Evolutionary conservation across 495 filamentous ascomycete genomes (phyloP).

Genomic region (Letharia columbiana): DNA sequence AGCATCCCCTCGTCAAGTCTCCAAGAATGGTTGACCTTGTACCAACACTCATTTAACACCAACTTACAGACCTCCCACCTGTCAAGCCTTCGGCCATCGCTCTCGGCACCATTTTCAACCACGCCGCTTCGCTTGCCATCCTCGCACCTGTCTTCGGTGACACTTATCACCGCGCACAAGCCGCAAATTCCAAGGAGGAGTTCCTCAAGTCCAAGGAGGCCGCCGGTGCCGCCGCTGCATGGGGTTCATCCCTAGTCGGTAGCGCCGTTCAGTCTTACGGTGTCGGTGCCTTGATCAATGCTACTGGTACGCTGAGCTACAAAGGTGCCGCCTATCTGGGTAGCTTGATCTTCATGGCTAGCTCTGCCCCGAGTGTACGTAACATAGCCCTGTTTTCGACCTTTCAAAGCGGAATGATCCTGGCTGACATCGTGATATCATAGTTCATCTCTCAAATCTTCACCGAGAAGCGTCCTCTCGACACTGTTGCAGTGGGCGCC

Average conservation of each 20-base stretch:
- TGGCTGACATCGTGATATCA: conserved; percentile 4
- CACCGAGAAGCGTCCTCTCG: conserved; percentile 82
- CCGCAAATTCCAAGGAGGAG: conserved; percentile 90
- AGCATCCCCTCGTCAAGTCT: not conserved
- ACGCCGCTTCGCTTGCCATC: conserved; percentile 70
- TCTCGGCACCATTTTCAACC: conserved; percentile 90
- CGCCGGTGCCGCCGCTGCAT: conserved; percentile 74
- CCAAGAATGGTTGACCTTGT: not conserved
- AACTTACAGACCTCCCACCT: conserved; percentile 67
- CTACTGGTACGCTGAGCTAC: conserved; percentile 86
- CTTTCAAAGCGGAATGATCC: not conserved
- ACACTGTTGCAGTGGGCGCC: conserved; percentile 78
- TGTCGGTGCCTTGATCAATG: conserved; percentile 90
- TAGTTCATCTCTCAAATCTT: conserved; percentile 81
- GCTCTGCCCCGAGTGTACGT: conserved; percentile 77
- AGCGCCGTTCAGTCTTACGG: conserved; percentile 89
- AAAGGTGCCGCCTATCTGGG: conserved; percentile 96
- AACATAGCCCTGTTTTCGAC: not conserved
- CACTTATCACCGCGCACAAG: conserved; percentile 87
- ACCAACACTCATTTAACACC: not conserved
- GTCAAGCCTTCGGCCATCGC: conserved; percentile 98
- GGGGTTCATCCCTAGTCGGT: conserved; percentile 82
- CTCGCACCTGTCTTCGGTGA: conserved; percentile 87
- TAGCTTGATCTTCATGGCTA: conserved; percentile 82
- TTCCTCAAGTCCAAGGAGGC: conserved; percentile 91